Conservation (phyloP, 225 moss, liverwort and hornwort genomes). For the Lunularia cruciata region DNA sequence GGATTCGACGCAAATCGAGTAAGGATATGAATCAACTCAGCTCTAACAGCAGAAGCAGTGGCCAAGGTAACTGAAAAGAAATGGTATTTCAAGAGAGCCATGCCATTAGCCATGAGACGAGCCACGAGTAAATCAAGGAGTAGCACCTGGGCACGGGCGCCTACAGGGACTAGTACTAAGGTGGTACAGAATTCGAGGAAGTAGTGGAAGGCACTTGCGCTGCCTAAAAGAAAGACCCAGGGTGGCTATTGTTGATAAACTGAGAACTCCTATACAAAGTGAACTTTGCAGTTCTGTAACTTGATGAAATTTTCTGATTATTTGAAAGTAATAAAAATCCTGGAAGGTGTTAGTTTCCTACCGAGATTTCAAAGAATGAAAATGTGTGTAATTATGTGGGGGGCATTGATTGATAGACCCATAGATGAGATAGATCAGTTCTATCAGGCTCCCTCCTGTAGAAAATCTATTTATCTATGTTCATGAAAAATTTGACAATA, state of each 20-base stretch:
- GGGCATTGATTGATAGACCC: conserved; percentile 2
- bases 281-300: conserved; percentile 7
- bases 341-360: not conserved
- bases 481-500: conserved; percentile 15
- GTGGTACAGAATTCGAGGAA: not conserved
- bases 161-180: conserved; percentile 11
- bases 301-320: conserved; percentile 1
- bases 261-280: not conserved
- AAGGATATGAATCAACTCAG: not conserved
- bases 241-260: not conserved
- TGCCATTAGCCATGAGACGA: not conserved
- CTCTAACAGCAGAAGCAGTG: not conserved
- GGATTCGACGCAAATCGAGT: no score
- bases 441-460: conserved; percentile 5
- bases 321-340: not conserved
- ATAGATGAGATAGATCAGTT: not conserved
- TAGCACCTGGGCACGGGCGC: conserved; percentile 4
- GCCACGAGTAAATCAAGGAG: not conserved
- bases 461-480: conserved; percentile 9
- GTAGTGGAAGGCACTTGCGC: not conserved
- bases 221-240: not conserved
- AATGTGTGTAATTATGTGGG: conserved; percentile 11
- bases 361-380: conserved; percentile 8
- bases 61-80: not conserved
- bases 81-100: not conserved